Evolutionary conservation across 768 basidiomycete species (phyloP).

Genomic region (Cubamyces sp.): DNA sequence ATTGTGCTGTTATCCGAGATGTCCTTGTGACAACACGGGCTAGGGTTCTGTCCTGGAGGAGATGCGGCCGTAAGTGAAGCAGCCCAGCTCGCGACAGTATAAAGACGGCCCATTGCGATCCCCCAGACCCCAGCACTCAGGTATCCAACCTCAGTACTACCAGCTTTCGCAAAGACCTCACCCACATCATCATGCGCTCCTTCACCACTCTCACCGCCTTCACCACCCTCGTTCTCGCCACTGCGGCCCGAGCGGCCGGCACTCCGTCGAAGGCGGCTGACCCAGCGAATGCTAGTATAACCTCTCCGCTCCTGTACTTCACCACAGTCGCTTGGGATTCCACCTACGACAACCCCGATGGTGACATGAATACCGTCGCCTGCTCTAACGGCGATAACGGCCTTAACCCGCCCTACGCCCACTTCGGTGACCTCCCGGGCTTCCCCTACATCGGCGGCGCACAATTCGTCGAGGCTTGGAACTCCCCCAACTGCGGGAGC

Average conservation of each 20-base stretch:
- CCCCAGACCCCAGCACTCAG: too few species aligned
- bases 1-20: too few species aligned
- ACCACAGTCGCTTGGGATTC: constrained; percentile 36
- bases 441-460: constrained; percentile 45
- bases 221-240: constrained; percentile 18
- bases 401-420: constrained; percentile 38
- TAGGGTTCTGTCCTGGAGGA: too few species aligned
- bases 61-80: too few species aligned
- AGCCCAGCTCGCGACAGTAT: too few species aligned
- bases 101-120: too few species aligned
- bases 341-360: constrained; percentile 38
- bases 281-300: neutral
- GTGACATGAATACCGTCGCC: constrained; percentile 37
- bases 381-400: constrained; percentile 46
- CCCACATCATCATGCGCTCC: too few species aligned
- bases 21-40: too few species aligned
- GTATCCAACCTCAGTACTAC: too few species aligned
- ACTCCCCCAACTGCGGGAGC: constrained; percentile 38
- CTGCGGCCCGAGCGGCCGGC: constrained; percentile 18
- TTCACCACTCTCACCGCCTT: constrained; percentile 12
- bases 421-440: constrained; percentile 40
- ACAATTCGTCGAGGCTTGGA: constrained; percentile 34
- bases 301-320: too few species aligned
- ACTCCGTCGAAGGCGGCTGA: too few species aligned
- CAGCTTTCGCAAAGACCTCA: too few species aligned